Percentiles rank a stretch among this genome's conserved stretches.
phyloP scores from a whole-genome alignment of 805 yeast genomes.

The Yarrowia sp. region DNA sequence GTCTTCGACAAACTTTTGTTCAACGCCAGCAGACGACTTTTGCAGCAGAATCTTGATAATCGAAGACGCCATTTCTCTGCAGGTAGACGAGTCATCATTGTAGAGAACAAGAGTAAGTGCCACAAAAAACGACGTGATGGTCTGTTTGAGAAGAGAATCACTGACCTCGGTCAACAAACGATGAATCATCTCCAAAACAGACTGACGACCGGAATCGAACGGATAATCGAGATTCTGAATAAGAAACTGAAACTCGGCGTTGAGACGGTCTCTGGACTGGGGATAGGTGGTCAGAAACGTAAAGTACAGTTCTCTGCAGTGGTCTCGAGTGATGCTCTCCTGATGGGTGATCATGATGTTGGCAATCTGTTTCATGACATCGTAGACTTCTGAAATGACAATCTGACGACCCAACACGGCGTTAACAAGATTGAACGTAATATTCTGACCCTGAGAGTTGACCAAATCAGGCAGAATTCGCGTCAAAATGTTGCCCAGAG shows the following conservation, averaged over 20 bases:
- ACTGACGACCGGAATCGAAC: slow-evolving; percentile 78
- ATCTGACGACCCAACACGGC: slow-evolving; percentile 72
- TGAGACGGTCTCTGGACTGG: slow-evolving; percentile 81
- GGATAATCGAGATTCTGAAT: slow-evolving; percentile 80
- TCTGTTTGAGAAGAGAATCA: slow-evolving; percentile 47
- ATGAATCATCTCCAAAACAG: slow-evolving; percentile 84
- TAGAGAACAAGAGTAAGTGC: slow-evolving; percentile 73
- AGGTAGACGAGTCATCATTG: slow-evolving; percentile 70
- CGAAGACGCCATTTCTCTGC: slow-evolving; percentile 78
- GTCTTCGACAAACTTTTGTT: slow-evolving; percentile 40
- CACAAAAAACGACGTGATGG: slow-evolving; percentile 67
- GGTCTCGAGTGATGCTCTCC: slow-evolving; percentile 73
- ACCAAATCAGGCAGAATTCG: slow-evolving; percentile 81
- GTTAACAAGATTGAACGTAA: slow-evolving; percentile 79
- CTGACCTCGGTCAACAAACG: slow-evolving; percentile 65
- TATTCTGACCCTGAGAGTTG: slow-evolving; percentile 83
- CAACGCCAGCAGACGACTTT: slow-evolving; percentile 27
- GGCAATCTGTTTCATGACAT: slow-evolving; percentile 75
- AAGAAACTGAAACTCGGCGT: slow-evolving; percentile 75
- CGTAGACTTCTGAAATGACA: slow-evolving; percentile 84
- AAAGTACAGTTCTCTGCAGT: slow-evolving; percentile 76
- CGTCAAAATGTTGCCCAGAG: slow-evolving; percentile 67
- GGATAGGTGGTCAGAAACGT: slow-evolving; percentile 92
- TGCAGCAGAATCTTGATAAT: slow-evolving; percentile 56
- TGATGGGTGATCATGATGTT: slow-evolving; percentile 88